These are phyloP conservation scores for Coniferiporia sulphurascens DNA, from an alignment of 1,284 basidiomycete genomes.

Conservation along the genomic window DNA sequence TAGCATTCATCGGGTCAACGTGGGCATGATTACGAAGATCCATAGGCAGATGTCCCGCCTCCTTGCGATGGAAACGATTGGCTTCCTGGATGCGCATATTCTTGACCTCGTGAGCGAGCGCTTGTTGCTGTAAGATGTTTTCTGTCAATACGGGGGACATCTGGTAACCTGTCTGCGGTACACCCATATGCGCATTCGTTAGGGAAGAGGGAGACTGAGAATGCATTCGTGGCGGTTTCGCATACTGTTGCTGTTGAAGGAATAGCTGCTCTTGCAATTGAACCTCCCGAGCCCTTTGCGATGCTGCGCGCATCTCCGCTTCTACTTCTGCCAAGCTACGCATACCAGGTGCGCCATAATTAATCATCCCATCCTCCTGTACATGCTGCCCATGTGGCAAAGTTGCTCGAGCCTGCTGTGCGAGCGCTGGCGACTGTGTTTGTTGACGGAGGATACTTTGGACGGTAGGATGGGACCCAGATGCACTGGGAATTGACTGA, in stretches of 20 bases:
- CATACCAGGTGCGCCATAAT: conserved; percentile 36
- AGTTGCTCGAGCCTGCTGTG: conserved; percentile 1
- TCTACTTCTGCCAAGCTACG: conserved; percentile 93
- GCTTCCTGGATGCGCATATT: conserved; percentile 24
- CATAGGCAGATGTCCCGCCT: conserved; percentile 21
- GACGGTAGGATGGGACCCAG: neutral
- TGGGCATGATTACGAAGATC: conserved; percentile 9
- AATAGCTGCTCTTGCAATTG: conserved; percentile 21
- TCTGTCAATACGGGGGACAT: neutral
- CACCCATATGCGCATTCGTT: neutral
- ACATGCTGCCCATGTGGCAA: neutral
- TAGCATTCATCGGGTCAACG: conserved; percentile 2
- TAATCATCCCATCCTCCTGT: conserved; percentile 6
- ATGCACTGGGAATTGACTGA: conserved; percentile 9
- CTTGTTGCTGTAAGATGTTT: conserved; percentile 19
- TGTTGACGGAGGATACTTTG: conserved; percentile 3
- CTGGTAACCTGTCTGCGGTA: conserved; percentile 6
- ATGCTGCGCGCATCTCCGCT: conserved; percentile 74
- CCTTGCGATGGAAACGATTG: conserved; percentile 21
- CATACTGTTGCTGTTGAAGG: conserved; percentile 24
- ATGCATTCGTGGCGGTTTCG: conserved; percentile 17
- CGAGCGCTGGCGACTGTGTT: conserved; percentile 11
- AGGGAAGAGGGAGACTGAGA: conserved; percentile 14
- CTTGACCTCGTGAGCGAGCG: conserved; percentile 28
- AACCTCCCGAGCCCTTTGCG: conserved; percentile 26